These are phyloP conservation scores for Fusarium tricinctum DNA, from an alignment of 2,329 filamentous ascomycete species.

Conservation along the genomic window DNA sequence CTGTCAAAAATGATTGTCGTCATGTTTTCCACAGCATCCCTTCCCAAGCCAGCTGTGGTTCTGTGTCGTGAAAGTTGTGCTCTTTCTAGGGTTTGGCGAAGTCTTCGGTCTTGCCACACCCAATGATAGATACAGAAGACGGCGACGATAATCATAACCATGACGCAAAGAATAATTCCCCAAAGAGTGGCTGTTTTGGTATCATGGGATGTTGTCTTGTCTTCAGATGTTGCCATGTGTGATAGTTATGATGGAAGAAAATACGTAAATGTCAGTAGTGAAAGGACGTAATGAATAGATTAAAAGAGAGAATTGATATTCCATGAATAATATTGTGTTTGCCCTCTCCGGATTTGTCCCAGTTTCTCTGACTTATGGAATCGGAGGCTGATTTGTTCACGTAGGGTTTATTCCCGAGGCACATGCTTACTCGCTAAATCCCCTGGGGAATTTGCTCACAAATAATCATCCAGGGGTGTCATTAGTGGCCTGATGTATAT, in stretches of 20 bases:
- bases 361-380: neutral
- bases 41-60: slow-evolving; percentile 1
- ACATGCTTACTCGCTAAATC: neutral
- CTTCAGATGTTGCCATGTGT: slow-evolving; percentile 1
- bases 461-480: neutral
- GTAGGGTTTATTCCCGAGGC: neutral
- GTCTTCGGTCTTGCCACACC: neutral
- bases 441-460: neutral
- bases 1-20: slow-evolving; percentile 11
- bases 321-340: neutral
- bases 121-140: slow-evolving; percentile 17
- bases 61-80: slow-evolving; percentile 9
- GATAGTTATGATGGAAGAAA: neutral
- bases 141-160: slow-evolving; percentile 6
- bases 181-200: slow-evolving; percentile 6
- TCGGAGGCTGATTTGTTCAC: neutral
- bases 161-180: slow-evolving; percentile 2
- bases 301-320: neutral
- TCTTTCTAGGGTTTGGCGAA: neutral
- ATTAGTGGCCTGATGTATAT: neutral
- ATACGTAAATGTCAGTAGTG: neutral
- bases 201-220: neutral
- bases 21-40: slow-evolving; percentile 19
- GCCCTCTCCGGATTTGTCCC: neutral
- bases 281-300: neutral